Base-by-base conservation (phyloP, 1,139 yeast species). In the Candida sp. region DNA sequence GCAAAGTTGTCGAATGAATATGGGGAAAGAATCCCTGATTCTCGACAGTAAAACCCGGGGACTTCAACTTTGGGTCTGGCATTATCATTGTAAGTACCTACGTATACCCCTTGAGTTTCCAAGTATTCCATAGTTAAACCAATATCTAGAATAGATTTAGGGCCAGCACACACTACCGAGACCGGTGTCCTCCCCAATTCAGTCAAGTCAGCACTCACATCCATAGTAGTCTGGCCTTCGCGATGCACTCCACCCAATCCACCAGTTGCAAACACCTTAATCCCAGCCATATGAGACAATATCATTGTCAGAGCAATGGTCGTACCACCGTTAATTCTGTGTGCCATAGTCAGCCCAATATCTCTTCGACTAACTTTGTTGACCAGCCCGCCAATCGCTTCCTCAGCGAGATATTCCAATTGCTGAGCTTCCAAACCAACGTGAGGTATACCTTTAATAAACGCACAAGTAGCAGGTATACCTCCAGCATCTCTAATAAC, bases 211-310 rank as follows among this genome's bases (percentile, higher is more conserved):
- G 96, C 96, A 50, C 93, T 84, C 22, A 89, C 72, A 62, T 89
- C 97, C 81, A 87, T 78, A 1, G 91, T 82, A 29, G 63, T 50
- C 43, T 86, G 84, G 5, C 86, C 95, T 9, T 86, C 87, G 45
- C 89, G 75, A 56, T 90, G 96, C 11, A 89, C 96, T 12, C 97
- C 97, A 6, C 97, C 97, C 23, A 89, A 72, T 1, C 97, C 97
- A 34, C 97, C 97, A 2, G 97, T 90, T 1, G 95, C 95, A 72
- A 89, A 90, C 21, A 90, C 90, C 51, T 79, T 76, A 53, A 89
- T 87, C 0, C 95, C 95, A 0, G 91, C 91, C 56, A 67, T 57
- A 43, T 82, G 73, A 0, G 96, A 84, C 12, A 90, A 63, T 12
- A 89, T 85, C 95, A 89, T 87, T 0, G 97, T 89, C 41, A 87